Evolutionary conservation across 495 filamentous ascomycete species (phyloP).

Genomic region (Stereocaulon alpinum): DNA sequence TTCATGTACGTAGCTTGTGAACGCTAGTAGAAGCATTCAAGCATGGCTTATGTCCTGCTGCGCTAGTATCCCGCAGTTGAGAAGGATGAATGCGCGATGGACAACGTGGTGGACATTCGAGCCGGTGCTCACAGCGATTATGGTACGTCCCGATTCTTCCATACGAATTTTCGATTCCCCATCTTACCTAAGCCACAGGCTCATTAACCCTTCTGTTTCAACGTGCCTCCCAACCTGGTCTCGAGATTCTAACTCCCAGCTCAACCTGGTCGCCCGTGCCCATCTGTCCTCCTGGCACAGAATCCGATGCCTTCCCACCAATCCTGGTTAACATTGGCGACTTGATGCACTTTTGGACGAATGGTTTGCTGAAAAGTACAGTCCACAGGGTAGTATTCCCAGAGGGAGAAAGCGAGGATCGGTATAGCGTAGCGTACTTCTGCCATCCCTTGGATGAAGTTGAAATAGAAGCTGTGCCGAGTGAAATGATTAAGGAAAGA

Average conservation of each 20-base stretch:
- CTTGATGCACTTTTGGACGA: constrained; percentile 83
- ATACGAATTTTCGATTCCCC: neutral
- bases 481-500: constrained; percentile 39
- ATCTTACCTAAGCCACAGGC: constrained; percentile 16
- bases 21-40: neutral
- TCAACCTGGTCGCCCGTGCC: constrained; percentile 37
- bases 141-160: constrained; percentile 28
- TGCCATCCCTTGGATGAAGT: constrained; percentile 72
- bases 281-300: constrained; percentile 35
- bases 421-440: constrained; percentile 87
- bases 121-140: constrained; percentile 63
- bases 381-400: constrained; percentile 86
- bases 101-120: constrained; percentile 38
- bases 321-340: constrained; percentile 93
- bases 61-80: constrained; percentile 21
- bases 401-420: constrained; percentile 45
- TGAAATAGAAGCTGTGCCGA: constrained; percentile 66
- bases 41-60: constrained; percentile 17
- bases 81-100: neutral
- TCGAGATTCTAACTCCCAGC: constrained; percentile 68
- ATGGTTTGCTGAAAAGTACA: constrained; percentile 70
- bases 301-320: constrained; percentile 50
- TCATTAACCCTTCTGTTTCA: constrained; percentile 67
- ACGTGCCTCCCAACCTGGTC: constrained; percentile 66
- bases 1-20: constrained; percentile 38